Percentiles rank a stretch among this genome's conserved stretches.
Conservation (phyloP, 2,329 filamentous ascomycete genomes). For the Eutypella sp. region DNA sequence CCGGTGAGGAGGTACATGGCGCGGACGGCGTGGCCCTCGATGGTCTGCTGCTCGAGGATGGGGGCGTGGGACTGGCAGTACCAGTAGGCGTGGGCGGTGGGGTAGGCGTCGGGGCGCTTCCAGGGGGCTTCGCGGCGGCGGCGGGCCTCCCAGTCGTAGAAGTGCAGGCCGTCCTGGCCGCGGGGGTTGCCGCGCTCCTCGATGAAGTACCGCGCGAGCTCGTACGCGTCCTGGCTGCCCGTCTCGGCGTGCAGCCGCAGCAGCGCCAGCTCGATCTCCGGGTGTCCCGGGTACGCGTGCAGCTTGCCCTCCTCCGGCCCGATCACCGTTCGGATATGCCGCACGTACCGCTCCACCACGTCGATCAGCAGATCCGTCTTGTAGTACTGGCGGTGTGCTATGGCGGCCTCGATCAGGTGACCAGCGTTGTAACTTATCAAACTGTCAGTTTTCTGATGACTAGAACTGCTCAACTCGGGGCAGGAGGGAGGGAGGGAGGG, state of each 20-base stretch:
- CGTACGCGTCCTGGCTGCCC: conserved; percentile 31
- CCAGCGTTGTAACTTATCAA: conserved; percentile 57
- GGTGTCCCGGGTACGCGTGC: conserved; percentile 58
- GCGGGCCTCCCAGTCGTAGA: conserved; percentile 50
- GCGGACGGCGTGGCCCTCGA: conserved; percentile 56
- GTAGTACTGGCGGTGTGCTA: conserved; percentile 51
- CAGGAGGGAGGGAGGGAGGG: conserved; percentile 3
- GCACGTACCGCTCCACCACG: conserved; percentile 50
- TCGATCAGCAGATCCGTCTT: conserved; percentile 46
- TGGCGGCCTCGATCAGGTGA: conserved; percentile 56
- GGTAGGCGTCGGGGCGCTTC: conserved; percentile 43
- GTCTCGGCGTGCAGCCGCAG: conserved; percentile 32
- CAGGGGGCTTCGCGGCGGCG: conserved; percentile 44
- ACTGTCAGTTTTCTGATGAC: too few relatives aligned
- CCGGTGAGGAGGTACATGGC: conserved; percentile 57
- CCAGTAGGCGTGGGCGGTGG: conserved; percentile 35
- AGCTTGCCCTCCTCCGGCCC: conserved; percentile 44
- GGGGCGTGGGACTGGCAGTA: conserved; percentile 55
- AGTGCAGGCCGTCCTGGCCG: conserved; percentile 45
- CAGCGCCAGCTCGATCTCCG: conserved; percentile 46
- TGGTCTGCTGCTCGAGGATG: conserved; percentile 45
- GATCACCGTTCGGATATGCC: conserved; percentile 46
- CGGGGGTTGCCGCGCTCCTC: conserved; percentile 50
- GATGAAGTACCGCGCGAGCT: conserved; percentile 52
- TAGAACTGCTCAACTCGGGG: too few relatives aligned